phyloP scores from a whole-genome alignment of 345 rosid genomes.

The Boechera stricta region DNA sequence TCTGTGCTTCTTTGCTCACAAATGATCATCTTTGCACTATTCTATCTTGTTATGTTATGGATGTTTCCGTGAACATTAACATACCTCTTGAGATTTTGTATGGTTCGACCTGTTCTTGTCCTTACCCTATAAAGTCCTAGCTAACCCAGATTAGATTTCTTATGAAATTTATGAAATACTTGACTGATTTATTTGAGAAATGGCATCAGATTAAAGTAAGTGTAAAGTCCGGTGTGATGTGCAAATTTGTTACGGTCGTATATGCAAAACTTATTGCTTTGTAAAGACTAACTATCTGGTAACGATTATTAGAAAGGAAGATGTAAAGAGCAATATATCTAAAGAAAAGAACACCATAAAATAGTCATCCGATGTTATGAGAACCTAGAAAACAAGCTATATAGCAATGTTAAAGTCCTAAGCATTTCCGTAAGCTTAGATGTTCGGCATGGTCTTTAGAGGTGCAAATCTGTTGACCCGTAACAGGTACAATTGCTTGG shows the following conservation, averaged over 20 bases:
- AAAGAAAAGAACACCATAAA: too few species aligned
- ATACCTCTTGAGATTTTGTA: slow-evolving; percentile 4
- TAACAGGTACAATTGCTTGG: too few species aligned
- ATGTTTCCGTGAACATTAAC: not conserved
- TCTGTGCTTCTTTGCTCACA: not conserved
- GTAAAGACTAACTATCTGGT: too few species aligned
- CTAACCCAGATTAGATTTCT: not conserved
- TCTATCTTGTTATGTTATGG: not conserved
- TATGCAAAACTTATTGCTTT: too few species aligned
- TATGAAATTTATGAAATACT: not conserved
- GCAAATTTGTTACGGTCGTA: too few species aligned
- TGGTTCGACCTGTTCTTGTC: slow-evolving; percentile 7
- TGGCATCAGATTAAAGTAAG: not conserved
- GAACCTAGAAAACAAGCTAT: too few species aligned
- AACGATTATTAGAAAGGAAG: too few species aligned
- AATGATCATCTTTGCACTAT: not conserved
- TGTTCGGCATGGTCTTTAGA: too few species aligned
- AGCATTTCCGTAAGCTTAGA: too few species aligned
- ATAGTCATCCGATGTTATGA: too few species aligned
- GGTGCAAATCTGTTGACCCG: too few species aligned
- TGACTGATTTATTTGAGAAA: not conserved
- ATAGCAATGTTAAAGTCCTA: not conserved
- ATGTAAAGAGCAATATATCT: too few species aligned
- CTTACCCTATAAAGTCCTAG: not conserved
- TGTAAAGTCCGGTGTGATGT: not conserved